Conservation (phyloP, 2,329 filamentous ascomycete species). For the Juglanconis oblonga region DNA sequence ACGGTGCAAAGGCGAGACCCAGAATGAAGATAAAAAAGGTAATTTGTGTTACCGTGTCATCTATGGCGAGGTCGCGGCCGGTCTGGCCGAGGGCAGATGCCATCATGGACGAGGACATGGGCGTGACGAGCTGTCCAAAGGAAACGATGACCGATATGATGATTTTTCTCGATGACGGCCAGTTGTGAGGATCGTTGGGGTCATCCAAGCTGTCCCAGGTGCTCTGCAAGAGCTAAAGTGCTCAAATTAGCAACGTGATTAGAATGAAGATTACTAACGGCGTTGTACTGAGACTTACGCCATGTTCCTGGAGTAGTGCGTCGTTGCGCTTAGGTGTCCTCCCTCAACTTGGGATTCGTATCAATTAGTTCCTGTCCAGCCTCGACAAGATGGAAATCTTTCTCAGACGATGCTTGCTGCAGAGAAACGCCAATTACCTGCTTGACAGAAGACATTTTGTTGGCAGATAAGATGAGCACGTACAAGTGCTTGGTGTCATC, state of each 20-base stretch:
- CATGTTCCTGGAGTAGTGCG: neutral
- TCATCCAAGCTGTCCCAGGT: slow-evolving; percentile 17
- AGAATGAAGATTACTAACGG: too few species aligned
- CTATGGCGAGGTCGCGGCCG: slow-evolving; percentile 27
- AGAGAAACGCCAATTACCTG: neutral
- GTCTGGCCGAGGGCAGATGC: slow-evolving; percentile 33
- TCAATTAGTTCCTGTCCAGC: neutral
- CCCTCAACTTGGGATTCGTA: neutral
- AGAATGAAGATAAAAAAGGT: slow-evolving; percentile 34
- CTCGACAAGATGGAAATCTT: neutral
- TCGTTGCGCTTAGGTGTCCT: neutral
- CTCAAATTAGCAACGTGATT: too few species aligned
- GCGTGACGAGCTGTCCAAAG: slow-evolving; percentile 31
- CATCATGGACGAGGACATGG: slow-evolving; percentile 35
- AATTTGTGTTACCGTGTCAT: slow-evolving; percentile 28
- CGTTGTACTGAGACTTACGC: neutral
- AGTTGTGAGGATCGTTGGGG: slow-evolving; percentile 20
- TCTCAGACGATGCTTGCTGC: neutral
- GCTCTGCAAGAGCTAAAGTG: neutral
- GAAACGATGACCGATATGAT: slow-evolving; percentile 30
- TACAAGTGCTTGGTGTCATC: too few species aligned
- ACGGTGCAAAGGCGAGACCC: slow-evolving; percentile 32
- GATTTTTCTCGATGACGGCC: slow-evolving; percentile 16
- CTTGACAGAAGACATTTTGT: neutral
- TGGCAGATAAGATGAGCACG: neutral